Percentiles rank a stretch among this genome's conserved stretches.
Conservation (phyloP, 1,284 basidiomycete genomes). For the Tilletia setariae region DNA sequence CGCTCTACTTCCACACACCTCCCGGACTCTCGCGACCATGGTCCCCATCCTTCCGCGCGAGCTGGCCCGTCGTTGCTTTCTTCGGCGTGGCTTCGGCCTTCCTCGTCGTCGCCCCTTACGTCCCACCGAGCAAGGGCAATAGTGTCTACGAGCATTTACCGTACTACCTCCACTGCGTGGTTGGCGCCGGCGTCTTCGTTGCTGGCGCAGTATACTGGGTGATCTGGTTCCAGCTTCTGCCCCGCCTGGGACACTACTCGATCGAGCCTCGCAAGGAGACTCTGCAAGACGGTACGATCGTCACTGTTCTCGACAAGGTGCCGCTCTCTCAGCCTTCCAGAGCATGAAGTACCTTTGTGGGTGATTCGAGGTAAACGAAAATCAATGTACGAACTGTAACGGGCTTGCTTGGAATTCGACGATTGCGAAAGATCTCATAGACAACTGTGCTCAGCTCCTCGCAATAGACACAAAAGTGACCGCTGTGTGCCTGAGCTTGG, state of each 20-base stretch:
- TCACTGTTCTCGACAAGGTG: slow-evolving; percentile 52
- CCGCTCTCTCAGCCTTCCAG: not conserved
- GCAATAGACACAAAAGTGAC: no score
- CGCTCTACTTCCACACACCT: slow-evolving; percentile 32
- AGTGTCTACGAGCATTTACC: slow-evolving; percentile 58
- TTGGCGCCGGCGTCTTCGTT: slow-evolving; percentile 53
- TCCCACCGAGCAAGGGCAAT: slow-evolving; percentile 63
- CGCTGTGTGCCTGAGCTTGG: no score
- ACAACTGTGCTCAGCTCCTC: no score
- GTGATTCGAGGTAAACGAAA: no score
- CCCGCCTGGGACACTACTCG: slow-evolving; percentile 60
- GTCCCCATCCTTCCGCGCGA: slow-evolving; percentile 32
- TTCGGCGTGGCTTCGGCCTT: slow-evolving; percentile 62
- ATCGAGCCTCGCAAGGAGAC: slow-evolving; percentile 16
- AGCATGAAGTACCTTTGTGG: not conserved
- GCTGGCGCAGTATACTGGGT: slow-evolving; percentile 63
- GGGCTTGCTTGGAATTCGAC: no score
- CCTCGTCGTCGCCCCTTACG: slow-evolving; percentile 62
- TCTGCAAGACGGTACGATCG: slow-evolving; percentile 63
- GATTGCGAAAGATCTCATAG: no score
- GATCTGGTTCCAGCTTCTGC: slow-evolving; percentile 61
- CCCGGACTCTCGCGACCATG: slow-evolving; percentile 33
- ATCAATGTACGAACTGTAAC: no score
- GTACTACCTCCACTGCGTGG: slow-evolving; percentile 30
- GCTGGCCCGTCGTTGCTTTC: slow-evolving; percentile 62